Percentiles rank a stretch among this genome's conserved stretches.
These are phyloP conservation scores for Penicillium riverlandense DNA, from an alignment of 495 filamentous ascomycete genomes.

Conservation along the genomic window DNA sequence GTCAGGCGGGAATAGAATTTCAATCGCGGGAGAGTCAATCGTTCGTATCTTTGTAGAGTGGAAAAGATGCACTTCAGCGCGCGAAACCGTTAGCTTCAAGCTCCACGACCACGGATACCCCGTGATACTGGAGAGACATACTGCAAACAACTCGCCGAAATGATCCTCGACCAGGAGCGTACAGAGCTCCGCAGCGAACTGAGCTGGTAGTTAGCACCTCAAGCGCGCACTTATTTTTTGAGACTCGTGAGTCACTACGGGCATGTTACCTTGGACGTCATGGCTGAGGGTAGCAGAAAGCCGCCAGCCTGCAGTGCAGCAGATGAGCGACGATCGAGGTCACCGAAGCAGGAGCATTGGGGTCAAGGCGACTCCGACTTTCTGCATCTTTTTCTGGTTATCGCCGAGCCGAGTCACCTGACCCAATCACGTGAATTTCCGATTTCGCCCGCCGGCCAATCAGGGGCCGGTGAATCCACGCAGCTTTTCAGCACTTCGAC, in stretches of 20 bases:
- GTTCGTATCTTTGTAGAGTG: conserved; percentile 68
- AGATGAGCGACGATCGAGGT: conserved; percentile 55
- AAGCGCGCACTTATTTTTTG: too few species aligned
- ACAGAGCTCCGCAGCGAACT: conserved; percentile 73
- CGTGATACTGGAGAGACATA: conserved; percentile 40
- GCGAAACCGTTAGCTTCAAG: conserved; percentile 1
- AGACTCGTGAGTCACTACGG: conserved; percentile 2
- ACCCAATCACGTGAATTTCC: conserved; percentile 29
- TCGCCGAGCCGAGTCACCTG: too few species aligned
- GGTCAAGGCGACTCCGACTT: conserved; percentile 2
- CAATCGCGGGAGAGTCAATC: conserved; percentile 63
- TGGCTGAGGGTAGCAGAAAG: conserved; percentile 46
- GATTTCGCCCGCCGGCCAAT: conserved; percentile 35
- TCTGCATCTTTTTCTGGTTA: not conserved
- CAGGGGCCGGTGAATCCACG: conserved; percentile 33
- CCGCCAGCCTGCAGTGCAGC: conserved; percentile 55
- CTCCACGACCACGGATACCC: not conserved
- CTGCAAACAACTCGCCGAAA: conserved; percentile 83
- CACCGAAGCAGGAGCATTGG: conserved; percentile 49
- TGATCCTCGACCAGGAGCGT: conserved; percentile 80
- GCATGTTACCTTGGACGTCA: conserved; percentile 45
- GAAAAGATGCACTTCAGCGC: conserved; percentile 63
- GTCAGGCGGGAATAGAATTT: conserved; percentile 59
- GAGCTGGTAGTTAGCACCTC: conserved; percentile 30
- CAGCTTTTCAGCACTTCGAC: conserved; percentile 41